Evolutionary conservation across 2,329 filamentous ascomycete genomes (phyloP), one percentile per base, ranked within the genome.

Genomic region (Paecilomyces dactylethromorphus): DNA sequence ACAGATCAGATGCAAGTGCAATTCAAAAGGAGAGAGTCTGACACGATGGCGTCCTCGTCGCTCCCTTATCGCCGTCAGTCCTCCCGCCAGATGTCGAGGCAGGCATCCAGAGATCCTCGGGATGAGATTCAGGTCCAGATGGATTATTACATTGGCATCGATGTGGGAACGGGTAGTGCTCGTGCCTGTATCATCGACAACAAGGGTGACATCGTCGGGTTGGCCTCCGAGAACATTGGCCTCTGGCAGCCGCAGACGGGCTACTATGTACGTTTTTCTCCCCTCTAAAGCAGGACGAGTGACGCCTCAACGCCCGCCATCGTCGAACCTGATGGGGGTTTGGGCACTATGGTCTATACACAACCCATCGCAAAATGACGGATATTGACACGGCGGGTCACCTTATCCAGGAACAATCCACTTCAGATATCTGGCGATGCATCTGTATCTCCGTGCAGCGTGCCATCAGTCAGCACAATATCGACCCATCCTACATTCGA

Each of bases 121-220:
- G 83, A 86, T 67, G 82, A 85, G 65, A 75, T 86, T 56, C 78
- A 79, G 59, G 77, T 82, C 49, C 80, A 83, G 60, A 73, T 81
- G 64, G 81, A 85, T 66, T 83, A 87, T 69, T 87, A 84, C 72
- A 86, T 97, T 70, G 93, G 93, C 61, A 91, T 99, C 66, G 94
- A 99, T 78, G 93, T 99, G 55, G 94, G 94, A 56, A 99, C 94
- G 21, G 94, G 94, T 58, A 96, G 91, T 73, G 94, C 93, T 45
- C 86, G 94, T 71, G 94, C 94, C 57, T 97, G 94, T 76, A 91
- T 99, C 71, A 96, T 99, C 76, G 91, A 97, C 73, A 84, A 87
- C 62, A 87, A 89, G 49, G 94, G 94, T 56, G 91, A 97, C 71
- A 97, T 99, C 76, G 84, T 88, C 33, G 80, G 78, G 26, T 64